Percentiles rank a stretch among this genome's conserved stretches.
Conservation (phyloP, 2,329 filamentous ascomycete genomes). For the Cercospora citrullina region DNA sequence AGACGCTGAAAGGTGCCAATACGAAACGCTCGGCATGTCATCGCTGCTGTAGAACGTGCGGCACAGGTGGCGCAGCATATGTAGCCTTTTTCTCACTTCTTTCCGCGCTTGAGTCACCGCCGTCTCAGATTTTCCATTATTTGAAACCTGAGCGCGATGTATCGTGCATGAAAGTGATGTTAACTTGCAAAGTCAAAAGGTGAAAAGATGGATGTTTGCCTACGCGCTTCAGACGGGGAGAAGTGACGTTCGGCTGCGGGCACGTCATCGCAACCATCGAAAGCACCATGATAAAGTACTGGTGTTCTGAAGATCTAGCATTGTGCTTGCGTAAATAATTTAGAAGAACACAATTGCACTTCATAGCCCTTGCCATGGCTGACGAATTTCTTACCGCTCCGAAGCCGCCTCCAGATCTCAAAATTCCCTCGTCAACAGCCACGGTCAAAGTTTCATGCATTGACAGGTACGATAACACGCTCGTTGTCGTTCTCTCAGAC, state of each 20-base stretch:
- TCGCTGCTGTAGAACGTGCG: neutral
- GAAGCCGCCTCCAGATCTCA: slow-evolving; percentile 37
- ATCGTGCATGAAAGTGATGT: neutral
- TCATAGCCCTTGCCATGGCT: slow-evolving; percentile 16
- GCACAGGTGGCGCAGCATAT: neutral
- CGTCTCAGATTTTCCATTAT: neutral
- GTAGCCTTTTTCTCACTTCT: neutral
- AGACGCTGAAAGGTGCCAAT: neutral
- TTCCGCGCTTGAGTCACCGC: neutral
- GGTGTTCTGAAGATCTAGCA: neutral
- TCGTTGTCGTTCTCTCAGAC: neutral
- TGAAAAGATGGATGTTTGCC: neutral
- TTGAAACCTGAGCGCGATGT: neutral
- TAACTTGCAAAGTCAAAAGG: neutral
- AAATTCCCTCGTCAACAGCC: slow-evolving; percentile 36
- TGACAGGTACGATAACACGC: slow-evolving; percentile 34
- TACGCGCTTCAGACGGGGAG: neutral
- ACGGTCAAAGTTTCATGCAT: slow-evolving; percentile 41
- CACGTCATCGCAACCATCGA: neutral
- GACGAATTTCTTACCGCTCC: slow-evolving; percentile 26
- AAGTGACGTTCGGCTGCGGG: neutral
- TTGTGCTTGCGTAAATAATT: neutral
- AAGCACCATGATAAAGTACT: neutral
- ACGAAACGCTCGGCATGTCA: neutral
- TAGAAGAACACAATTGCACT: neutral